Conservation (phyloP, 805 yeast species). For the Torulaspora quercuum region DNA sequence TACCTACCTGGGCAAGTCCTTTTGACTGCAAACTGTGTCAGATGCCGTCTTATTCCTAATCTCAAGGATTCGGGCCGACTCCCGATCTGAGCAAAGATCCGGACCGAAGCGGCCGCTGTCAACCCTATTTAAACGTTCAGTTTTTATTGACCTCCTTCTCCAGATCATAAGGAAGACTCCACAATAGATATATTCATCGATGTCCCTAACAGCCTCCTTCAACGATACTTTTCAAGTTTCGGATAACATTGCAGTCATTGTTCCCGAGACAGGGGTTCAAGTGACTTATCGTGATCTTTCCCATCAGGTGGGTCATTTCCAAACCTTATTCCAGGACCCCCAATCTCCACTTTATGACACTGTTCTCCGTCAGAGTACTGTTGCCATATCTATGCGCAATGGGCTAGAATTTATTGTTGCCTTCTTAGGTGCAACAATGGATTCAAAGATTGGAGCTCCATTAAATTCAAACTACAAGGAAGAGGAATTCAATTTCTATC, state of each 20-base stretch:
- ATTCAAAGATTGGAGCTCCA: conserved; percentile 63
- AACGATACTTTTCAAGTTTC: conserved; percentile 38
- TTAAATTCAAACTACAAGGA: conserved; percentile 61
- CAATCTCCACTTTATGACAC: conserved; percentile 42
- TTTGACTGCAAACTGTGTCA: too few species aligned
- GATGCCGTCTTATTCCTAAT: too few species aligned
- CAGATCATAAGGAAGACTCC: too few species aligned
- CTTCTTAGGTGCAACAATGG: conserved; percentile 55
- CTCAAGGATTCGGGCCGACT: too few species aligned
- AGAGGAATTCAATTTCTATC: conserved; percentile 60
- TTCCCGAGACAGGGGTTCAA: conserved; percentile 46
- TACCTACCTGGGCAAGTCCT: too few species aligned
- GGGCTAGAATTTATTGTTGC: conserved; percentile 54
- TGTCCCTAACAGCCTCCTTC: conserved; percentile 38
- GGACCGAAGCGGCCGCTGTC: too few species aligned
- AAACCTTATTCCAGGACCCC: conserved; percentile 43
- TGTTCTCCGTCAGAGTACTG: conserved; percentile 41
- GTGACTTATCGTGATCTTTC: conserved; percentile 46
- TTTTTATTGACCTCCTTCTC: too few species aligned
- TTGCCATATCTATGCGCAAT: conserved; percentile 62
- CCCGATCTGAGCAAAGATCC: too few species aligned
- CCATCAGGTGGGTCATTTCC: conserved; percentile 46
- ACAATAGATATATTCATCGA: too few species aligned
- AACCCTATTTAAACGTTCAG: too few species aligned
- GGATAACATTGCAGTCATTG: conserved; percentile 42